phyloP scores from a whole-genome alignment of 176 grass and related monocot species.

The Pontederia crassipes region DNA sequence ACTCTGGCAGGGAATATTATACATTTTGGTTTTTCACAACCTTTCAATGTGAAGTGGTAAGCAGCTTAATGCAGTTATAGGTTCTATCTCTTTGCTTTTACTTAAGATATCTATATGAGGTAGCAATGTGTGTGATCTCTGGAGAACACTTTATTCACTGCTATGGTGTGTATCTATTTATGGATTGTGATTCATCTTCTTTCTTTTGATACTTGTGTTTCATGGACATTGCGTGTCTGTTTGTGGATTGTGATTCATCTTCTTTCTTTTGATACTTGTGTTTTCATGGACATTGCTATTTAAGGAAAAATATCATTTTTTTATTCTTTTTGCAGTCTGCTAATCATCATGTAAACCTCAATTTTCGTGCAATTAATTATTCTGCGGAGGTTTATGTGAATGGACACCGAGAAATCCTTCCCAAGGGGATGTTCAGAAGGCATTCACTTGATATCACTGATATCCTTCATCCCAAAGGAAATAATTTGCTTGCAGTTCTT shows the following conservation, averaged over 20 bases:
- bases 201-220: neutral
- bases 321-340: conserved; percentile 36
- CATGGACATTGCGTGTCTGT: too few species aligned
- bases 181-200: conserved; percentile 4
- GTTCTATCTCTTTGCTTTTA: neutral
- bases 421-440: conserved; percentile 95
- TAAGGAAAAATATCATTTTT: neutral
- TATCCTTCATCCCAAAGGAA: conserved; percentile 66
- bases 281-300: conserved; percentile 1
- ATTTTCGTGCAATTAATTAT: conserved; percentile 95
- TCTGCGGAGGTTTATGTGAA: conserved; percentile 87
- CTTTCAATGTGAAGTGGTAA: conserved; percentile 59
- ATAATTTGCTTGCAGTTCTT: conserved; percentile 78
- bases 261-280: conserved; percentile 6
- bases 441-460: conserved; percentile 80
- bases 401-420: conserved; percentile 66
- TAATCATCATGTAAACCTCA: conserved; percentile 71
- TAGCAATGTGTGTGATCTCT: too few species aligned
- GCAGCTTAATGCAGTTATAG: neutral
- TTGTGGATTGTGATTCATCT: neutral
- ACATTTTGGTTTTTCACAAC: conserved; percentile 97
- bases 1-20: conserved; percentile 85
- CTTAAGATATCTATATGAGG: too few species aligned
- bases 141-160: too few species aligned
- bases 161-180: too few species aligned